These are phyloP conservation scores for Gamsiella multidivaricata DNA, from an alignment of 192 early-diverging fungal species.

Conservation along the genomic window DNA sequence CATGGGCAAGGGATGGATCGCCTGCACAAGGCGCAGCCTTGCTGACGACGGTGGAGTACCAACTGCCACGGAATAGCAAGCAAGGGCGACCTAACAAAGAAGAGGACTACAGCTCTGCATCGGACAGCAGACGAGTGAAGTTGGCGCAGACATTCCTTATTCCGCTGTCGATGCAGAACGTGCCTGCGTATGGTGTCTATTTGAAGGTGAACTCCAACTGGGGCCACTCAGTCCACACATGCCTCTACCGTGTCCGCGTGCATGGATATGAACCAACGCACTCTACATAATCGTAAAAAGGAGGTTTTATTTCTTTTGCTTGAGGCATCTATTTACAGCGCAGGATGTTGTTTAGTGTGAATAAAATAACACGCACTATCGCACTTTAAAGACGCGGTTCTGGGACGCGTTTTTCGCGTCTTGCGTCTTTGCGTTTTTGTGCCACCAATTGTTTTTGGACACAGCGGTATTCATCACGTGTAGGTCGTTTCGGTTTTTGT, in stretches of 20 bases:
- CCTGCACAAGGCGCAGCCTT: conserved; percentile 17
- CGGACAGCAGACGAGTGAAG: conserved; percentile 36
- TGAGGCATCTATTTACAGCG: too few relatives aligned
- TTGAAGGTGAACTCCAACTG: conserved; percentile 74
- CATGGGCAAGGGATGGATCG: conserved; percentile 31
- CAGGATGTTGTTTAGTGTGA: too few relatives aligned
- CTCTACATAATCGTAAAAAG: background rate
- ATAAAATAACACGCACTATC: too few relatives aligned
- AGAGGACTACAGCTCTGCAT: too few relatives aligned
- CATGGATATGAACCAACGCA: conserved; percentile 58
- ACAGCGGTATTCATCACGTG: too few relatives aligned
- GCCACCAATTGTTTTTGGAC: too few relatives aligned
- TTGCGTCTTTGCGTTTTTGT: too few relatives aligned
- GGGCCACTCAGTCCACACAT: conserved; percentile 76
- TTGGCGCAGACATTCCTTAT: conserved; percentile 41
- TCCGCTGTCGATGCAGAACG: conserved; percentile 54
- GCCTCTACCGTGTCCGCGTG: conserved; percentile 78
- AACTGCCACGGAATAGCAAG: conserved; percentile 45
- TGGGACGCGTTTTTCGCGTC: too few relatives aligned
- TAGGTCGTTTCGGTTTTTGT: too few relatives aligned
- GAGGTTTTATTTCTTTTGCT: conserved; percentile 3
- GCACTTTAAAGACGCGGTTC: too few relatives aligned
- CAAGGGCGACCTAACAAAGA: background rate
- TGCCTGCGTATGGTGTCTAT: conserved; percentile 52
- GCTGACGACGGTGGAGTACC: conserved; percentile 53